Percentiles rank a stretch among this genome's conserved stretches.
Evolutionary conservation across 495 filamentous ascomycete species (phyloP).

Genomic region (Friedmanniomyces endolithicus): DNA sequence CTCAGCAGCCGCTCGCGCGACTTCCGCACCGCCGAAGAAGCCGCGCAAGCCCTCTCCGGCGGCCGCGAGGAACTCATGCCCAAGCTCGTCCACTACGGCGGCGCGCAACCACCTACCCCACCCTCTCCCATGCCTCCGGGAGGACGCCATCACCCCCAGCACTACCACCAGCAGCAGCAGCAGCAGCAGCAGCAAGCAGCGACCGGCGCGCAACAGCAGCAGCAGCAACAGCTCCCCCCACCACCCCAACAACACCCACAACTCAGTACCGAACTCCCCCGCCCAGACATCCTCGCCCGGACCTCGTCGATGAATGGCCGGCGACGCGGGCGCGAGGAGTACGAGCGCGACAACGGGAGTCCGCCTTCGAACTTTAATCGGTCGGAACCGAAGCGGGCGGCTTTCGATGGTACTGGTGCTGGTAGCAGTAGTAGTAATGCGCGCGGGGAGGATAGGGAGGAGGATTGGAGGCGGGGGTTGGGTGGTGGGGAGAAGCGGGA

Average conservation of each 20-base stretch:
- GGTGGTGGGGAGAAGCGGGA: slow-evolving; percentile 63
- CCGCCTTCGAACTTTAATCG: slow-evolving; percentile 51
- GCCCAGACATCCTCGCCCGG: slow-evolving; percentile 28
- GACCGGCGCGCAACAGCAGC: not conserved
- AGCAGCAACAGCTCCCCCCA: not conserved
- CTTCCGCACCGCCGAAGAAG: slow-evolving; percentile 92
- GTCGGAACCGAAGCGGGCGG: slow-evolving; percentile 13
- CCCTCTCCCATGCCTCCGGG: slow-evolving; percentile 55
- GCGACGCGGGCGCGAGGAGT: slow-evolving; percentile 64
- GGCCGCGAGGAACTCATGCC: slow-evolving; percentile 85
- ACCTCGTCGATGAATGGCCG: slow-evolving; percentile 28
- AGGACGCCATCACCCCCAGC: slow-evolving; percentile 5
- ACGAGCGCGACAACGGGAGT: slow-evolving; percentile 69
- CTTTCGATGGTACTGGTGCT: not conserved
- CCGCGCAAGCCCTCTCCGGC: slow-evolving; percentile 74
- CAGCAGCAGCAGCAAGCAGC: slow-evolving; percentile 1
- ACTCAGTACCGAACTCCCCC: not conserved
- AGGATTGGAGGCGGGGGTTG: slow-evolving; percentile 62
- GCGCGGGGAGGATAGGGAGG: slow-evolving; percentile 61
- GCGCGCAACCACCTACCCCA: slow-evolving; percentile 81
- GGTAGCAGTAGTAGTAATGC: too few relatives aligned
- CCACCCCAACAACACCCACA: not conserved
- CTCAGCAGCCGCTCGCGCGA: slow-evolving; percentile 52
- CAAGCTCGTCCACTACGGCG: slow-evolving; percentile 87
- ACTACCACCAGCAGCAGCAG: not conserved